These are phyloP conservation scores for Leccinum solheimii DNA, from an alignment of 1,284 basidiomycete species.

Conservation along the genomic window DNA sequence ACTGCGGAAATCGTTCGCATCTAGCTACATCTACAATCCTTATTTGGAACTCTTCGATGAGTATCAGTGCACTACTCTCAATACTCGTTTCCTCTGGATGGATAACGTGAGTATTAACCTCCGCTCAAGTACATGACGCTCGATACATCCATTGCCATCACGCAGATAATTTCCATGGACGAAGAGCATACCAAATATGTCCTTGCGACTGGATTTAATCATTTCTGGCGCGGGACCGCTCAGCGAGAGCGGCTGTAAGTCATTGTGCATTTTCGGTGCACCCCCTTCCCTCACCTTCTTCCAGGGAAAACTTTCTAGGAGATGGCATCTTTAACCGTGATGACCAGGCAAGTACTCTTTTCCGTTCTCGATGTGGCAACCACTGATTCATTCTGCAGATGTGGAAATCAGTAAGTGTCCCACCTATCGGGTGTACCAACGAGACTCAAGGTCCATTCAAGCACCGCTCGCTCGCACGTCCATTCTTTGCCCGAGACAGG, in stretches of 20 bases:
- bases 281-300: not conserved
- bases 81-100: conserved; percentile 62
- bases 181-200: conserved; percentile 66
- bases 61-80: conserved; percentile 66
- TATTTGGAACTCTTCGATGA: conserved; percentile 67
- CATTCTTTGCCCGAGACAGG: conserved; percentile 71
- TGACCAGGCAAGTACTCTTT: conserved; percentile 49
- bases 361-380: conserved; percentile 1
- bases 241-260: conserved; percentile 66
- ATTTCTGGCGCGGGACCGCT: conserved; percentile 61
- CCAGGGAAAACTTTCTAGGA: conserved; percentile 66
- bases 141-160: not conserved
- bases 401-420: conserved; percentile 51
- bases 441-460: conserved; percentile 27
- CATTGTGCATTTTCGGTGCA: not conserved
- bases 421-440: not conserved
- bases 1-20: conserved; percentile 54
- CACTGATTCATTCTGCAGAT: conserved; percentile 34
- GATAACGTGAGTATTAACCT: conserved; percentile 51
- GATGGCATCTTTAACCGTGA: conserved; percentile 75
- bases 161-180: conserved; percentile 71
- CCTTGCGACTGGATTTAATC: conserved; percentile 63
- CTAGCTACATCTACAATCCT: conserved; percentile 59
- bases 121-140: not conserved
- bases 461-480: conserved; percentile 69